Conservation (phyloP, 371 early-diverging fungal species). For the Cokeromyces recurvatus region DNA sequence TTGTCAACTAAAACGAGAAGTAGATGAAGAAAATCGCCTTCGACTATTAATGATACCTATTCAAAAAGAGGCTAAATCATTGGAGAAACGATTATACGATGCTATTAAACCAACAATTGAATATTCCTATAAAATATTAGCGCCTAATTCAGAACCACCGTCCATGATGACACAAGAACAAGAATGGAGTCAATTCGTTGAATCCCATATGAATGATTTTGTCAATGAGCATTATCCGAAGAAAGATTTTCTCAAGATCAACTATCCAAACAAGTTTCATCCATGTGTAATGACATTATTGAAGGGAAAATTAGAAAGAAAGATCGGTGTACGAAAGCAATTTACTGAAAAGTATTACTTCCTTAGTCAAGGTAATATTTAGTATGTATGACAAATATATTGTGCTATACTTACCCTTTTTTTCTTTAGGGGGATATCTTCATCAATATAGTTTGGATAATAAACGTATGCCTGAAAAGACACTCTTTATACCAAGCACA, state of each 20-base stretch:
- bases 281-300: conserved; percentile 36
- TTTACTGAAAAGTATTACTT: conserved; percentile 33
- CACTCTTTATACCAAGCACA: conserved; percentile 30
- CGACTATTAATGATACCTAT: conserved; percentile 32
- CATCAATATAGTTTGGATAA: conserved; percentile 38
- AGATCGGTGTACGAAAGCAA: conserved; percentile 33
- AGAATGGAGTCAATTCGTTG: conserved; percentile 31
- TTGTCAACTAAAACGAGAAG: conserved; percentile 36
- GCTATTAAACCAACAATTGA: conserved; percentile 20
- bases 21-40: conserved; percentile 39
- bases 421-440: conserved; percentile 32
- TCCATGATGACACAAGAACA: conserved; percentile 22
- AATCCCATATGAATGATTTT: conserved; percentile 24
- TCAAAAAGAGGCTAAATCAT: conserved; percentile 25
- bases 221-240: conserved; percentile 28
- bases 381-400: background rate
- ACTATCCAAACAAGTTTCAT: conserved; percentile 41
- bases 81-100: conserved; percentile 20
- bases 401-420: background rate
- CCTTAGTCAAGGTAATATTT: conserved; percentile 41
- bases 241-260: conserved; percentile 39
- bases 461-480: conserved; percentile 34
- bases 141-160: conserved; percentile 13
- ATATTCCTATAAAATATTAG: conserved; percentile 20
- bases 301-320: conserved; percentile 35